Conservation (phyloP, 2,329 filamentous ascomycete species). For the Phaeosphaeria sp. region DNA sequence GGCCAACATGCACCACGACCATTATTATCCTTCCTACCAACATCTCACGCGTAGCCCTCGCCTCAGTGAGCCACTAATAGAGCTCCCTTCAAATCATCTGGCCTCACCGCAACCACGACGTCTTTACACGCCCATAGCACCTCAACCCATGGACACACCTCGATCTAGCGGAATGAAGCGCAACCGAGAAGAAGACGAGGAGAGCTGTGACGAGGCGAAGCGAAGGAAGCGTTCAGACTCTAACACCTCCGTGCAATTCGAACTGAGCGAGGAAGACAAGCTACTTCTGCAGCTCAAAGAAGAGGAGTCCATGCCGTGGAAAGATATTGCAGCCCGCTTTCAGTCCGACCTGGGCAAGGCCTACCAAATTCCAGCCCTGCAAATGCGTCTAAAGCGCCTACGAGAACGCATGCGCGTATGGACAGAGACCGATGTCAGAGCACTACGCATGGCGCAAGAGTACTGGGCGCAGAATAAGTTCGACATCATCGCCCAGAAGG, state of each 20-base stretch:
- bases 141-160: constrained; percentile 47
- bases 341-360: constrained; percentile 56
- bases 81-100: constrained; percentile 32
- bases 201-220: constrained; percentile 39
- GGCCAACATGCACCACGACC: constrained; percentile 31
- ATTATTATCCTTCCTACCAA: constrained; percentile 42
- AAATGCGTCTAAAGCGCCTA: constrained; percentile 62
- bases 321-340: constrained; percentile 61
- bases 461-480: constrained; percentile 62
- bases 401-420: constrained; percentile 59
- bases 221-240: constrained; percentile 52
- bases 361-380: constrained; percentile 60
- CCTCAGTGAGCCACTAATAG: constrained; percentile 42
- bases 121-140: constrained; percentile 53
- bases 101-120: constrained; percentile 49
- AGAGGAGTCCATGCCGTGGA: constrained; percentile 61
- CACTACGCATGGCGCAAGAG: constrained; percentile 58
- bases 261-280: constrained; percentile 59
- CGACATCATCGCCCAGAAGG: constrained; percentile 61
- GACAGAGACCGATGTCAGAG: constrained; percentile 59
- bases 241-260: constrained; percentile 41
- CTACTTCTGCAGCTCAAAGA: constrained; percentile 60
- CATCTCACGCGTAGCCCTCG: constrained; percentile 34
- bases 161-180: constrained; percentile 47
- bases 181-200: constrained; percentile 47